These are phyloP conservation scores for Populus alba DNA, from an alignment of 345 rosid genomes.

Conservation along the genomic window DNA sequence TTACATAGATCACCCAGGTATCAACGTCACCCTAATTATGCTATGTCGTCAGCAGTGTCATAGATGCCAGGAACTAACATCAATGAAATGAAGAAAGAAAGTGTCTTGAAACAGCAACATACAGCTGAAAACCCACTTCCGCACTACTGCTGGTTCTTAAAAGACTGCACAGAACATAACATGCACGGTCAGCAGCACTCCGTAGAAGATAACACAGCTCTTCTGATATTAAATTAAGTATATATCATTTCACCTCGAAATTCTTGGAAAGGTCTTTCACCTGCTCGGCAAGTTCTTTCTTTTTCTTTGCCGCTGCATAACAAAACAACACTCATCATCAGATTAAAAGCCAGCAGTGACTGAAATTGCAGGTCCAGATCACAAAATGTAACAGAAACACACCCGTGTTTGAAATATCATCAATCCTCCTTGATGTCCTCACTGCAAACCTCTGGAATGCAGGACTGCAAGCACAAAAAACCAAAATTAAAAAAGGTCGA, in stretches of 20 bases:
- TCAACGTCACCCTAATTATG: too few species aligned
- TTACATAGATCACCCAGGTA: too few species aligned
- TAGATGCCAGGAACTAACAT: too few species aligned
- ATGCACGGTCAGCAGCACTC: not conserved
- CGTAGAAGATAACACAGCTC: not conserved
- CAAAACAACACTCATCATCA: not conserved
- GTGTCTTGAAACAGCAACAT: not conserved
- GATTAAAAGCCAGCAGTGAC: not conserved
- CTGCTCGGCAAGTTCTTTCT: conserved; percentile 53
- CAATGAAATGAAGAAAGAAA: too few species aligned
- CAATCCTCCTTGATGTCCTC: conserved; percentile 67
- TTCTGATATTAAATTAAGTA: not conserved
- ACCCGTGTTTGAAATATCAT: conserved; percentile 60
- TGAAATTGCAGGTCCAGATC: not conserved
- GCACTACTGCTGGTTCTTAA: conserved; percentile 28
- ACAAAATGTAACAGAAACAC: not conserved
- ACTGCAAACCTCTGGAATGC: conserved; percentile 91
- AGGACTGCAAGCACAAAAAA: conserved; percentile 39
- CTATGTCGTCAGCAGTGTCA: too few species aligned
- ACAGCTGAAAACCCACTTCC: not conserved
- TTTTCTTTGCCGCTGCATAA: conserved; percentile 52
- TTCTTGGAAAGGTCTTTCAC: conserved; percentile 53
- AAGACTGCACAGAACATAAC: conserved; percentile 28
- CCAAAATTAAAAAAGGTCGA: not conserved
- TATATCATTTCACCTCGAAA: conserved; percentile 30